Base-by-base conservation (phyloP, 176 grass and related monocot genomes). In the Calamus simplicifolius region DNA sequence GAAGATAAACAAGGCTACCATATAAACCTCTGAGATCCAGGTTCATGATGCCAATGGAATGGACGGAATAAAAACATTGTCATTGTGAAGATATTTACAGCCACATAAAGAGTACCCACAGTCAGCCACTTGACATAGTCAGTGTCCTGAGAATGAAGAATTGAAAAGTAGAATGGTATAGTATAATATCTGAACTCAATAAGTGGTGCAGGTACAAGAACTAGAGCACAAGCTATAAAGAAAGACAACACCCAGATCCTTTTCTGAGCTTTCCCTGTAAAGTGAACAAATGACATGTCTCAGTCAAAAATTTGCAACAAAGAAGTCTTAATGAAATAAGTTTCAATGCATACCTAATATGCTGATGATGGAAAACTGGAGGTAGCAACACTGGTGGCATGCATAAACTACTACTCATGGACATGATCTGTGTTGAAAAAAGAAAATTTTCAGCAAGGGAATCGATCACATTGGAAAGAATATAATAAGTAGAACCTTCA, bases 121-220 rank as follows among this genome's bases (percentile, higher is more conserved):
- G 72, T 53, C 50, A 87, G 29, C 62, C 83, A 85, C 61, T 69
- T 72, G n/a, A 25, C 48, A 27, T 68, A 71, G 30, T 75, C 21
- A 27, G 68, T 76, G 28, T 78, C 29, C 58, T 74, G 75, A 12
- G 81, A 97, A 81, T 91, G 84, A 70, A 97, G 81, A 59, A 85
- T 62, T 29, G 87, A 52, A 48, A 91, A 73, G 48, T 88, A 55
- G 18, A 97, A 85, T 19, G 92, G 92, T 73, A 97, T 88, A 16
- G 92, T 97, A 18, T 87, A 91, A 73, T 91, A 97, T 90, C 92
- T 88, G 69, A 97, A 97, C 77, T 97, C 92, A 25, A 97, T 60
- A 52, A 97, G 70, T 0, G 92, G 92, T 1, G 83, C 87, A 62
- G 92, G 92, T 16, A 97, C 55, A 4, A 97, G 75, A 57, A 85